Conservation (phyloP, 352 stramenopile species). For the Pilasporangium apinafurcum region DNA sequence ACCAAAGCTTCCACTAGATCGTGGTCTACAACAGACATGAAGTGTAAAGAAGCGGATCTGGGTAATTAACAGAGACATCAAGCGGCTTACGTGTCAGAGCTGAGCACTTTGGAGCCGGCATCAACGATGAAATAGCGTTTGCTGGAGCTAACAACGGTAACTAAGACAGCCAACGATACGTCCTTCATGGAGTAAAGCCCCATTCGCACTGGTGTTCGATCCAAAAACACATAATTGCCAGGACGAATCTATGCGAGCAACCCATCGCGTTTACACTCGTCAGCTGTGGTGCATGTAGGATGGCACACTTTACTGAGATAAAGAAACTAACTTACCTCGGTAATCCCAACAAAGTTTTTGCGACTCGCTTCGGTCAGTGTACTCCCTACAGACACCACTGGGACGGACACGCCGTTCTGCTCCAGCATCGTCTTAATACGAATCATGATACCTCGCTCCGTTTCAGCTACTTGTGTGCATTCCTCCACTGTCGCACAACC, state of each 20-base stretch:
- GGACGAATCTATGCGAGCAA: constrained; percentile 35
- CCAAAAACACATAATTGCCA: constrained; percentile 72
- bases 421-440: constrained; percentile 52
- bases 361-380: constrained; percentile 58
- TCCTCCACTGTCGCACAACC: constrained; percentile 38
- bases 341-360: constrained; percentile 60
- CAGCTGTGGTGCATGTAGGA: background rate
- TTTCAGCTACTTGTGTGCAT: constrained; percentile 45
- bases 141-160: constrained; percentile 68
- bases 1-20: constrained; percentile 26
- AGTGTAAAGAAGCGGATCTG: too few species aligned
- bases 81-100: constrained; percentile 39
- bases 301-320: background rate
- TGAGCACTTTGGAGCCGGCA: constrained; percentile 64
- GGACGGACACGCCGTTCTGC: constrained; percentile 41
- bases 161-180: constrained; percentile 47
- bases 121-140: constrained; percentile 75
- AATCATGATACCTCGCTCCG: constrained; percentile 55
- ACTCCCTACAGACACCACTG: constrained; percentile 56
- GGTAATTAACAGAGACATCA: background rate
- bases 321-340: constrained; percentile 23
- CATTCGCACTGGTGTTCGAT: constrained; percentile 66
- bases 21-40: constrained; percentile 10
- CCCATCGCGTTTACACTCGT: background rate
- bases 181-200: constrained; percentile 52